Conservation (phyloP, 306 rosid species). For the Luffa acutangula region DNA sequence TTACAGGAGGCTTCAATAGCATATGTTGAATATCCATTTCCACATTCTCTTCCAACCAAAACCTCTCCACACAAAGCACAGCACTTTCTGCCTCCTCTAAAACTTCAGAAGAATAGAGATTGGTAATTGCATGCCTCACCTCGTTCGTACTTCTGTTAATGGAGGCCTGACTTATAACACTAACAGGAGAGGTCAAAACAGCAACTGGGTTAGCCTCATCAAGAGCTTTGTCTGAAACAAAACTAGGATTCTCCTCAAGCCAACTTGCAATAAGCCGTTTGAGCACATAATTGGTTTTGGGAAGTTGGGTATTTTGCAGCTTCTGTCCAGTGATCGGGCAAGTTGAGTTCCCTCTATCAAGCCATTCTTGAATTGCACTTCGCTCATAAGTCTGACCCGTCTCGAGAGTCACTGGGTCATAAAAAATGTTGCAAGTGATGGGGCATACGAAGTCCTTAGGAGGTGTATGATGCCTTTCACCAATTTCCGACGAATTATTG, state of each 20-base stretch:
- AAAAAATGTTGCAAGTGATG: conserved; percentile 67
- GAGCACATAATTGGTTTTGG: conserved; percentile 88
- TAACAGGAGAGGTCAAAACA: conserved; percentile 50
- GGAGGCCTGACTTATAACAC: conserved; percentile 48
- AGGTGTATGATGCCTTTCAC: conserved; percentile 34
- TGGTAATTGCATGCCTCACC: conserved; percentile 46
- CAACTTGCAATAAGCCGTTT: conserved; percentile 77
- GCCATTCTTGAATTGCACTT: conserved; percentile 79
- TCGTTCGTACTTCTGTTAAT: conserved; percentile 42
- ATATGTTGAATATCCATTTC: conserved; percentile 38
- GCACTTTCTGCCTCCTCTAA: conserved; percentile 73
- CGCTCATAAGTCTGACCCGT: conserved; percentile 93
- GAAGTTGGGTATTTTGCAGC: conserved; percentile 58
- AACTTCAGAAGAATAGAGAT: conserved; percentile 58
- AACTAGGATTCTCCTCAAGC: conserved; percentile 47
- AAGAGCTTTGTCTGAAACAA: conserved; percentile 16
- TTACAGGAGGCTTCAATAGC: conserved; percentile 58
- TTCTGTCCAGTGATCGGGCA: conserved; percentile 92
- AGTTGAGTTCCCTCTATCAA: conserved; percentile 57
- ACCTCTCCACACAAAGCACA: conserved; percentile 49
- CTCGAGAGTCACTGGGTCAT: conserved; percentile 93
- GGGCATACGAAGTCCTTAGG: conserved; percentile 92
- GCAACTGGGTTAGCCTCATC: conserved; percentile 15
- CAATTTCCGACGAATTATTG: conserved; percentile 25
- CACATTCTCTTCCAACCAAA: conserved; percentile 51